Percentiles rank a stretch among this genome's conserved stretches.
Evolutionary conservation across 2,329 filamentous ascomycete species (phyloP).

Genomic region (Fusarium drepaniforme): DNA sequence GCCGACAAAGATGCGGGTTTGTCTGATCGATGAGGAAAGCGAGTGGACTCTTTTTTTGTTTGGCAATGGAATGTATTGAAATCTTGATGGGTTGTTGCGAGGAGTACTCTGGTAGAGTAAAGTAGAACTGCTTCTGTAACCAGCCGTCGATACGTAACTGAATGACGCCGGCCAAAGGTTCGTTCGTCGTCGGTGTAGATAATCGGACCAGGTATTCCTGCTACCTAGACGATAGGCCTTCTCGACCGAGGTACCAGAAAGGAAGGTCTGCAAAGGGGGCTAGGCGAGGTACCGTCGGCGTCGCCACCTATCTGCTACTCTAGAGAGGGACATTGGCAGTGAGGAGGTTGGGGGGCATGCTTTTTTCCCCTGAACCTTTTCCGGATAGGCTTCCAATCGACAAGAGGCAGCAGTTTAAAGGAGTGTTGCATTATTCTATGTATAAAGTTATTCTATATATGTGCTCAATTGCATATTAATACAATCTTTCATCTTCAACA

Average conservation of each 20-base stretch:
- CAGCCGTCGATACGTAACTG: constrained; percentile 9
- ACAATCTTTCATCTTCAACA: neutral
- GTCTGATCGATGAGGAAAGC: neutral
- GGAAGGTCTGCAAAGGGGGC: too few species aligned
- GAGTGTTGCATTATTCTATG: neutral
- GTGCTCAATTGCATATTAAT: neutral
- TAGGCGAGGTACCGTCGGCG: constrained; percentile 1
- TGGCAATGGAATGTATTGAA: neutral
- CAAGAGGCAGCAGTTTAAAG: neutral
- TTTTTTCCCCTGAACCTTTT: constrained; percentile 21
- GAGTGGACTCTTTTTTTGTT: neutral
- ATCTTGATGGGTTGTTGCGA: constrained; percentile 17
- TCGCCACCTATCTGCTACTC: neutral
- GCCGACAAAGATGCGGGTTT: neutral
- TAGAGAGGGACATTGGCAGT: neutral
- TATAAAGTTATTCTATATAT: neutral
- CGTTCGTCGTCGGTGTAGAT: constrained; percentile 13
- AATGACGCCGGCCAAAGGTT: constrained; percentile 16
- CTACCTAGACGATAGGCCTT: constrained; percentile 5
- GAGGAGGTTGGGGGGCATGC: constrained; percentile 23
- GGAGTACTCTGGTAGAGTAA: constrained; percentile 2
- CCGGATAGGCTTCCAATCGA: constrained; percentile 5
- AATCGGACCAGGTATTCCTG: constrained; percentile 10
- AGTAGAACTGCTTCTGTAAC: neutral
- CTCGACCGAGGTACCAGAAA: neutral